phyloP scores from a whole-genome alignment of 1,284 basidiomycete genomes.

The Heterobasidion parviporum region DNA sequence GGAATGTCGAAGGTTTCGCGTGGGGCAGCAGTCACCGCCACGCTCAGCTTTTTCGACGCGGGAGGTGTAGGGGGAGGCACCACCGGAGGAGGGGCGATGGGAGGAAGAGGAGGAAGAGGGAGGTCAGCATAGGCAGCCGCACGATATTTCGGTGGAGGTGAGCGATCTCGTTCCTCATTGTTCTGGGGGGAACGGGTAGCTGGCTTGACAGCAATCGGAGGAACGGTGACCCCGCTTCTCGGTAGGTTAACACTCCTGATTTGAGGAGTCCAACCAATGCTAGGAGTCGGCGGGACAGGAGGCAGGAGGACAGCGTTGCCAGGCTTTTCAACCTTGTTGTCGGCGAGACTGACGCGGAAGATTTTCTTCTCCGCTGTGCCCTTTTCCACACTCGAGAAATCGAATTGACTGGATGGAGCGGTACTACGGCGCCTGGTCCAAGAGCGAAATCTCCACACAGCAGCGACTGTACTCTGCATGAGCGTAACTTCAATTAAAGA shows the following conservation, averaged over 20 bases:
- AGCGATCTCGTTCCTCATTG: background rate
- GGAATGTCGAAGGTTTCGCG: slow-evolving; percentile 10
- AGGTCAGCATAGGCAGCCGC: background rate
- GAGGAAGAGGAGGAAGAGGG: slow-evolving; percentile 3
- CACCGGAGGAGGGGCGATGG: background rate
- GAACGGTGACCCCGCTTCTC: slow-evolving; percentile 1
- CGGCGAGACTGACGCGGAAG: background rate
- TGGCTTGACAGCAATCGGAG: slow-evolving; percentile 1
- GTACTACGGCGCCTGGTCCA: background rate
- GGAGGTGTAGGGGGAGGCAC: slow-evolving; percentile 9
- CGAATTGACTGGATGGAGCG: background rate
- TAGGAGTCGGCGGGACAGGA: background rate
- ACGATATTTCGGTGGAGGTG: slow-evolving; percentile 1
- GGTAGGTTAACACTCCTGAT: slow-evolving; percentile 6
- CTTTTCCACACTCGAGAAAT: slow-evolving; percentile 2
- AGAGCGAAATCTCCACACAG: slow-evolving; percentile 4
- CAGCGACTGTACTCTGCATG: background rate
- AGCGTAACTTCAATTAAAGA: background rate
- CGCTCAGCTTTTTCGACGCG: background rate
- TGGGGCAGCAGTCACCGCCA: background rate
- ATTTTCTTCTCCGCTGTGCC: slow-evolving; percentile 1
- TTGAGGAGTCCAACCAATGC: slow-evolving; percentile 8
- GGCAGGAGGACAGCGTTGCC: background rate
- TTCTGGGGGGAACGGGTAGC: slow-evolving; percentile 3
- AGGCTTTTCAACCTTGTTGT: slow-evolving; percentile 1